Evolutionary conservation across 306 rosid genomes (phyloP).

Genomic region (Neltuma alba): DNA sequence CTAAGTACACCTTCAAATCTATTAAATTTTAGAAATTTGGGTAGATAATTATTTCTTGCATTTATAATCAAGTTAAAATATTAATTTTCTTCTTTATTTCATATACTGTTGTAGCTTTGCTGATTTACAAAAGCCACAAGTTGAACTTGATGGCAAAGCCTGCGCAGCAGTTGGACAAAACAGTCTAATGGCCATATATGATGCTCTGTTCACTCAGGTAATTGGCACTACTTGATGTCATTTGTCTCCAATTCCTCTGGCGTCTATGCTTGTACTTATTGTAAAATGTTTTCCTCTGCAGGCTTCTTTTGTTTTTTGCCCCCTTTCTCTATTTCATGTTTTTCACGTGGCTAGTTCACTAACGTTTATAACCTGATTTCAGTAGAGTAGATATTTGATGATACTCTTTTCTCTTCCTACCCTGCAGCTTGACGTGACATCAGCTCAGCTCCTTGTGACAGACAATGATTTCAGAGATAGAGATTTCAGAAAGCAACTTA

Average conservation of each 20-base stretch:
- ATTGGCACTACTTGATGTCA: conserved; percentile 21
- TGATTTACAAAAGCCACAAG: conserved; percentile 96
- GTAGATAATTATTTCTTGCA: neutral
- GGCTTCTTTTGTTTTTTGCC: neutral
- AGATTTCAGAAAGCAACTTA: conserved; percentile 84
- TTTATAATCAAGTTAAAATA: conserved; percentile 13
- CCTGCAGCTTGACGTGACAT: conserved; percentile 86
- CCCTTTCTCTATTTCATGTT: neutral
- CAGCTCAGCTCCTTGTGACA: conserved; percentile 97
- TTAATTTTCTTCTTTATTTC: conserved; percentile 16
- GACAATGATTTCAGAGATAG: conserved; percentile 94
- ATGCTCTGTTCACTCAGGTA: conserved; percentile 89
- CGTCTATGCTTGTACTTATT: conserved; percentile 11
- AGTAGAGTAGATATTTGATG: conserved; percentile 20
- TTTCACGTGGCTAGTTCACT: neutral
- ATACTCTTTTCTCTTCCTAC: conserved; percentile 30
- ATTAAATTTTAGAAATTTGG: neutral
- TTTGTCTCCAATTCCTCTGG: conserved; percentile 1
- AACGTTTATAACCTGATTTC: conserved; percentile 17
- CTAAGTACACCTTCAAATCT: conserved; percentile 5
- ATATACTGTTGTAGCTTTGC: conserved; percentile 68
- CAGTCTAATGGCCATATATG: conserved; percentile 93
- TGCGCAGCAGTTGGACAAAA: conserved; percentile 99
- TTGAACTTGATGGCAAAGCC: conserved; percentile 95
- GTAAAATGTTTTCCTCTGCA: neutral